Evolutionary conservation across 2,329 filamentous ascomycete genomes (phyloP).

Genomic region (Exophiala spinifera): DNA sequence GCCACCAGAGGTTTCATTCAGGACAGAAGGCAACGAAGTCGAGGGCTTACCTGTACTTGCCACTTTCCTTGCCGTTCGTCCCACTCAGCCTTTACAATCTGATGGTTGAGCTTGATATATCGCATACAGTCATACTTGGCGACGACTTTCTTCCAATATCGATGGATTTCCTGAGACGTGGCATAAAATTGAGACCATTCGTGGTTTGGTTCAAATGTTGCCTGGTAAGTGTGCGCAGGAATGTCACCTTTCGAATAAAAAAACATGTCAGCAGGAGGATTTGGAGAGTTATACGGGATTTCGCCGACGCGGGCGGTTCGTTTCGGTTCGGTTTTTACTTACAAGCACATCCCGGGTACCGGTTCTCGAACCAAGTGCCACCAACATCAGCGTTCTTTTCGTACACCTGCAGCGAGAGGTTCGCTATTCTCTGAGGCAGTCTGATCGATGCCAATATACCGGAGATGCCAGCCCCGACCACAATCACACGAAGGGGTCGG

Average conservation of each 20-base stretch:
- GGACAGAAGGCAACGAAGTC: constrained; percentile 22
- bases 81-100: constrained; percentile 54
- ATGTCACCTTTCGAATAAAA: neutral
- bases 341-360: constrained; percentile 14
- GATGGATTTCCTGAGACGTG: constrained; percentile 11
- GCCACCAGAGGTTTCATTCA: no score
- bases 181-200: constrained; percentile 66
- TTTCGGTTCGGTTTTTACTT: no score
- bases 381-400: constrained; percentile 33
- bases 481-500: constrained; percentile 4
- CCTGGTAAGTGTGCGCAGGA: constrained; percentile 61
- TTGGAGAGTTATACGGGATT: no score
- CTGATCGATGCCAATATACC: constrained; percentile 39
- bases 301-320: no score
- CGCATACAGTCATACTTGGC: constrained; percentile 43
- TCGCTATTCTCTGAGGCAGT: constrained; percentile 3
- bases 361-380: constrained; percentile 34
- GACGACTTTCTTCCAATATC: constrained; percentile 9
- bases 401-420: constrained; percentile 18
- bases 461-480: constrained; percentile 41
- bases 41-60: constrained; percentile 5
- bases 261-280: no score
- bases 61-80: constrained; percentile 42
- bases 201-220: constrained; percentile 63
- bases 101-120: constrained; percentile 57